These are phyloP conservation scores for Trapa incisa DNA, from an alignment of 345 rosid genomes.

Conservation along the genomic window DNA sequence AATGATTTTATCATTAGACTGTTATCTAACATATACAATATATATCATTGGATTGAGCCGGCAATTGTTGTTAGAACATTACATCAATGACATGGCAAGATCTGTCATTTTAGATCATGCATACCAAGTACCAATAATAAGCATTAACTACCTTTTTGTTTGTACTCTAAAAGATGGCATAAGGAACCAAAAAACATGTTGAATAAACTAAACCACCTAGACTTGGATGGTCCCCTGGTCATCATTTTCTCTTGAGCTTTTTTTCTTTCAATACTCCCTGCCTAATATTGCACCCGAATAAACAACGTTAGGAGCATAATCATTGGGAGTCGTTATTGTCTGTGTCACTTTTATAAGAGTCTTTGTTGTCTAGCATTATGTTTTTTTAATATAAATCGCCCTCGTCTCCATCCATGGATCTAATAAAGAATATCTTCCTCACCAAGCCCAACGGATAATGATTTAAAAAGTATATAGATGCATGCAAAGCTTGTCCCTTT, in stretches of 20 bases:
- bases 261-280: not conserved
- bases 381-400: not conserved
- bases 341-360: slow-evolving; percentile 8
- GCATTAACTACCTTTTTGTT: no score
- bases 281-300: slow-evolving; percentile 1
- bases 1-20: slow-evolving; percentile 9
- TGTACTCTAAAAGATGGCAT: not conserved
- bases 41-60: slow-evolving; percentile 10
- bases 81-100: slow-evolving; percentile 10
- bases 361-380: slow-evolving; percentile 9
- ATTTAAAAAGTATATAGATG: not conserved
- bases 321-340: slow-evolving; percentile 2
- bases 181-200: not conserved
- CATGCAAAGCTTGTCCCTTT: not conserved
- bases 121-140: not conserved
- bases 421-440: slow-evolving; percentile 14
- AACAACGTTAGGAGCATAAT: slow-evolving; percentile 9
- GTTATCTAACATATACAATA: not conserved
- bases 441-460: slow-evolving; percentile 14
- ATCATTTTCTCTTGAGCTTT: not conserved
- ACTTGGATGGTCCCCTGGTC: slow-evolving; percentile 5
- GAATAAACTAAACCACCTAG: not conserved
- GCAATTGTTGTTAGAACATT: slow-evolving; percentile 23
- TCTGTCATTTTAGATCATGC: not conserved
- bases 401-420: slow-evolving; percentile 4